Conservation (phyloP, 2,329 filamentous ascomycete genomes). For the Sphaceloma murrayae region DNA sequence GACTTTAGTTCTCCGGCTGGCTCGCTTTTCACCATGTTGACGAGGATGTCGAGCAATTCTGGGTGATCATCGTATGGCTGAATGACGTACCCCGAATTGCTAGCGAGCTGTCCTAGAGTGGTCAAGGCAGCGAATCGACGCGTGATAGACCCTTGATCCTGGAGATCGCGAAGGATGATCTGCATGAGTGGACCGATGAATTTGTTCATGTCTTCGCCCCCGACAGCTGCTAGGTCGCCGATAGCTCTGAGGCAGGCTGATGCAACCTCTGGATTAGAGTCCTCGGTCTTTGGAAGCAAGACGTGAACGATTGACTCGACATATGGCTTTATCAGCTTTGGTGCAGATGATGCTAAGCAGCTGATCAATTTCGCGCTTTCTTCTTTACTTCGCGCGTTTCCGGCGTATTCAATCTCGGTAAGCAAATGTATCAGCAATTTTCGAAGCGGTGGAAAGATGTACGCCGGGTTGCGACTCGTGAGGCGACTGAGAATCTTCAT, state of each 20-base stretch:
- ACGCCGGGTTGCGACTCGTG: conserved; percentile 85
- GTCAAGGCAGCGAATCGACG: conserved; percentile 88
- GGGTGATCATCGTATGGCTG: conserved; percentile 93
- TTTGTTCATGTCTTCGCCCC: conserved; percentile 83
- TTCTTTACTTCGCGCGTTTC: conserved; percentile 87
- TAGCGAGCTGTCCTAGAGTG: conserved; percentile 83
- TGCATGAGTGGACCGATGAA: conserved; percentile 93
- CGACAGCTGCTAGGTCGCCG: conserved; percentile 86
- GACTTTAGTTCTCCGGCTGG: conserved; percentile 76
- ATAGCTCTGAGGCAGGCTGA: conserved; percentile 93
- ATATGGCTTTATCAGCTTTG: conserved; percentile 87
- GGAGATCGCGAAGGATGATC: conserved; percentile 83
- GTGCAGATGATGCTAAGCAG: conserved; percentile 84
- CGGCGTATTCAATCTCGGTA: conserved; percentile 92
- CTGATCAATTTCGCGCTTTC: conserved; percentile 91
- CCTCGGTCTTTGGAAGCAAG: conserved; percentile 82
- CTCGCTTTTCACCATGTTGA: conserved; percentile 89
- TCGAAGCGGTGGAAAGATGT: conserved; percentile 89
- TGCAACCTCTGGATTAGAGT: conserved; percentile 76
- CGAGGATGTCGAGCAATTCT: conserved; percentile 80
- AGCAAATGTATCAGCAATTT: conserved; percentile 94
- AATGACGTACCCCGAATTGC: conserved; percentile 96
- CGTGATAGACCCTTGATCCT: conserved; percentile 81
- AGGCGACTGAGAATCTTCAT: conserved; percentile 94
- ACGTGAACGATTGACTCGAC: conserved; percentile 94